These are phyloP conservation scores for Hypoxylon sp. DNA, from an alignment of 2,329 filamentous ascomycete genomes.

Conservation along the genomic window DNA sequence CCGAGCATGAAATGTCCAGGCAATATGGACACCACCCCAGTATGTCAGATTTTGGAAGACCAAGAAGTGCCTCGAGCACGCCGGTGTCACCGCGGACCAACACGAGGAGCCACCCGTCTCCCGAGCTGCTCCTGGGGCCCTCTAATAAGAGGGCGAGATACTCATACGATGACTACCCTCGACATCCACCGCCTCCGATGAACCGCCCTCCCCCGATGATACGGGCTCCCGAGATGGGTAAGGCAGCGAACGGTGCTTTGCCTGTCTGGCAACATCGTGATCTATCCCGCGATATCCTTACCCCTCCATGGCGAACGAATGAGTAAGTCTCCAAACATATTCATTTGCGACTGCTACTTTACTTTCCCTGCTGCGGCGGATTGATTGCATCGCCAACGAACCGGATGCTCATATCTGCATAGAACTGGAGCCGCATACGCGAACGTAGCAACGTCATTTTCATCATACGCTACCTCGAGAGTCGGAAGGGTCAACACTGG, in stretches of 20 bases:
- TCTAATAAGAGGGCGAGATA: slow-evolving; percentile 63
- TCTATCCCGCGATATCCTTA: slow-evolving; percentile 57
- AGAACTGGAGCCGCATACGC: slow-evolving; percentile 59
- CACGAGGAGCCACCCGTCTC: slow-evolving; percentile 46
- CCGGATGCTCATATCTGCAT: slow-evolving; percentile 51
- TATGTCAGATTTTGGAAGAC: slow-evolving; percentile 53
- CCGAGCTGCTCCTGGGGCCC: slow-evolving; percentile 46
- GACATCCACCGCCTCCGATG: slow-evolving; percentile 38
- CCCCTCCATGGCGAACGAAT: slow-evolving; percentile 63
- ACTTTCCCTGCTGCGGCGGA: neutral
- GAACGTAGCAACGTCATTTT: slow-evolving; percentile 53
- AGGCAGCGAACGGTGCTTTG: slow-evolving; percentile 33
- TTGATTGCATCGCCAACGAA: slow-evolving; percentile 43
- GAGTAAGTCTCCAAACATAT: slow-evolving; percentile 58
- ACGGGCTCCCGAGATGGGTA: slow-evolving; percentile 54
- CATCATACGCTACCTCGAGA: neutral
- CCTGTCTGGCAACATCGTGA: slow-evolving; percentile 52
- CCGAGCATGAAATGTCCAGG: slow-evolving; percentile 61
- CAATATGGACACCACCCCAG: slow-evolving; percentile 51
- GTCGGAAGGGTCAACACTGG: neutral
- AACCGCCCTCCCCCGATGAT: slow-evolving; percentile 44
- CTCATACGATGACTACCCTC: slow-evolving; percentile 60
- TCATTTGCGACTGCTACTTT: slow-evolving; percentile 55
- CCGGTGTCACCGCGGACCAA: slow-evolving; percentile 62
- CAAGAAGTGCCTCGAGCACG: slow-evolving; percentile 59